Percentiles rank a stretch among this genome's conserved stretches.
These are phyloP conservation scores for Calocybe gangraenosa DNA, from an alignment of 768 basidiomycete species.

Conservation along the genomic window DNA sequence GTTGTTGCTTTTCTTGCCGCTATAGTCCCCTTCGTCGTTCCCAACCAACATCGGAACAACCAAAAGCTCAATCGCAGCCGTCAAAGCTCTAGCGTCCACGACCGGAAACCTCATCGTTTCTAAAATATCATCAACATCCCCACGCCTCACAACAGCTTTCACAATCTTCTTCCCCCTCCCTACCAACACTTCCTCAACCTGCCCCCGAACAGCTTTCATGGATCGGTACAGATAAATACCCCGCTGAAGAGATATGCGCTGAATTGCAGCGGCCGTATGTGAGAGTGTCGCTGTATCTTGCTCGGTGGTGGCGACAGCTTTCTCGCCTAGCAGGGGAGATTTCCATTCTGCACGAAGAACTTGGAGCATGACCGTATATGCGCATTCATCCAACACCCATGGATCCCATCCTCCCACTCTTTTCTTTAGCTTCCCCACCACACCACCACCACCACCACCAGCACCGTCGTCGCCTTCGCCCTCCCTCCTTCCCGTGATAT, in stretches of 20 bases:
- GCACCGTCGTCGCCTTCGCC: no score
- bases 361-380: slow-evolving; percentile 72
- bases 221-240: slow-evolving; percentile 2
- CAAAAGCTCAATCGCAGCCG: slow-evolving; percentile 50
- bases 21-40: no score
- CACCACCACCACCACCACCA: no score
- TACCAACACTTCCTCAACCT: slow-evolving; percentile 7
- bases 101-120: slow-evolving; percentile 22
- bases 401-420: slow-evolving; percentile 24
- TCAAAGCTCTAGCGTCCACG: slow-evolving; percentile 68
- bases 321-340: no score
- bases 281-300: no score
- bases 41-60: neutral
- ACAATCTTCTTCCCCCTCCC: neutral
- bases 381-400: slow-evolving; percentile 63
- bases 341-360: slow-evolving; percentile 35
- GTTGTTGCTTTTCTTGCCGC: no score
- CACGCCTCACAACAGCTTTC: slow-evolving; percentile 14
- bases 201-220: slow-evolving; percentile 3
- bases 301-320: no score
- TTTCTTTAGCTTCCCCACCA: no score
- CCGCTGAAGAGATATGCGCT: slow-evolving; percentile 5
- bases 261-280: no score
- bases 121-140: slow-evolving; percentile 6
- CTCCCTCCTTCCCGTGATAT: no score